phyloP scores from a whole-genome alignment of 306 rosid species.

The Sechiopsis laciniata region DNA sequence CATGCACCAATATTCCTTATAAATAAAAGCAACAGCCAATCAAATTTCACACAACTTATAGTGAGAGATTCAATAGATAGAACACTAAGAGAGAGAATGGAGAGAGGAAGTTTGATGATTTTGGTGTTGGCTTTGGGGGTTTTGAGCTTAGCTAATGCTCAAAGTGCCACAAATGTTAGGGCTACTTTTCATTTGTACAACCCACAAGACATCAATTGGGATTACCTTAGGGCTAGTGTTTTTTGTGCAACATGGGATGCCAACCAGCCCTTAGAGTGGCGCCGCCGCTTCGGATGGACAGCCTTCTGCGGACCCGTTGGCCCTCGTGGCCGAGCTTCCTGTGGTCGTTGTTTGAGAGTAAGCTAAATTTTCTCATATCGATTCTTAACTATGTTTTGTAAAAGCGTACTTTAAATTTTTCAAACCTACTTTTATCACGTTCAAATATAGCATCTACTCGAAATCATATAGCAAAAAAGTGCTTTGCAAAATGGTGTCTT shows the following conservation, averaged over 20 bases:
- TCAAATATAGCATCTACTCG: no score
- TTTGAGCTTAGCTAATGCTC: conserved; percentile 5
- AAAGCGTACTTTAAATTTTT: no score
- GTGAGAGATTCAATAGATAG: not conserved
- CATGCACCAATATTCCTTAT: not conserved
- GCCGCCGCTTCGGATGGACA: conserved; percentile 53
- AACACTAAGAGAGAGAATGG: not conserved
- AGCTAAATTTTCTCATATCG: not conserved
- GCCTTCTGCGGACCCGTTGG: conserved; percentile 58
- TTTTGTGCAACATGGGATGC: conserved; percentile 22
- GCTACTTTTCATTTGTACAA: conserved; percentile 33
- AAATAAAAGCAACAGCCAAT: not conserved
- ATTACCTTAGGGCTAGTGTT: conserved; percentile 20
- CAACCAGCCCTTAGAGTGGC: conserved; percentile 39
- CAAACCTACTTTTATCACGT: no score
- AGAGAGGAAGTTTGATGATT: not conserved
- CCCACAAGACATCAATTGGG: conserved; percentile 33
- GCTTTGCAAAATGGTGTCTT: not conserved
- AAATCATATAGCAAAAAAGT: no score
- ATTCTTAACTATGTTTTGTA: not conserved
- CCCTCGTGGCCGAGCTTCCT: conserved; percentile 34
- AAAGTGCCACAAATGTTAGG: conserved; percentile 12
- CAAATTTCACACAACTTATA: not conserved
- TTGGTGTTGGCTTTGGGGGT: not conserved
- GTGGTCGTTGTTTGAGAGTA: conserved; percentile 52